Conservation (phyloP, 257 asterid species). For the Craterostigma plantagineum region DNA sequence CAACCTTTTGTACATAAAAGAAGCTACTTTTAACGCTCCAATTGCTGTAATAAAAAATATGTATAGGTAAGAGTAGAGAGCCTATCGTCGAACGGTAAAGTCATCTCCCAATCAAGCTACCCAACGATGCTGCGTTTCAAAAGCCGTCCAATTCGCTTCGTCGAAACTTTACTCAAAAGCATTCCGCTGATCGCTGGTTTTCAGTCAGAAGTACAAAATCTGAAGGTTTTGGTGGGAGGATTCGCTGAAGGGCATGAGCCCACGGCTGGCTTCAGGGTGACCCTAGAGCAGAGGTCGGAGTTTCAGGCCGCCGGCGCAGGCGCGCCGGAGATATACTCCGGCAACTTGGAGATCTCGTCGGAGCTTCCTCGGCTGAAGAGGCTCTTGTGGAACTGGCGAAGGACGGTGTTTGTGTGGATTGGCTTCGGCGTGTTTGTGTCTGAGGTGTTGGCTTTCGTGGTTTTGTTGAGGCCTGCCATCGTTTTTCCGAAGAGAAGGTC, state of each 20-base stretch:
- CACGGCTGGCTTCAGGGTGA: slow-evolving; percentile 52
- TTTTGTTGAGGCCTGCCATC: background rate
- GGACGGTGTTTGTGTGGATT: slow-evolving; percentile 61
- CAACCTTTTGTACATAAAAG: no score
- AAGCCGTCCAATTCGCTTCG: slow-evolving; percentile 53
- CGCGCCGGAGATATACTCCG: slow-evolving; percentile 62
- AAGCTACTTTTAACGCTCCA: no score
- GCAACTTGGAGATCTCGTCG: slow-evolving; percentile 43
- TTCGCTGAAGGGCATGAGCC: slow-evolving; percentile 42
- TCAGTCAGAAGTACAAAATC: slow-evolving; percentile 53
- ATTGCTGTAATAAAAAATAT: no score
- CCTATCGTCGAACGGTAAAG: slow-evolving; percentile 39
- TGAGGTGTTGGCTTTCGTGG: slow-evolving; percentile 21
- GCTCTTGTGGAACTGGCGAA: slow-evolving; percentile 62
- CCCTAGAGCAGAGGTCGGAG: slow-evolving; percentile 66
- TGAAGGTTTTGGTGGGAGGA: slow-evolving; percentile 34
- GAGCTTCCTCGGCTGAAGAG: slow-evolving; percentile 55
- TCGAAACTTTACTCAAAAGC: slow-evolving; percentile 43
- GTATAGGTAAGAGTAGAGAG: slow-evolving; percentile 69
- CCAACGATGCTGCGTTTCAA: slow-evolving; percentile 63
- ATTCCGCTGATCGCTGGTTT: slow-evolving; percentile 64
- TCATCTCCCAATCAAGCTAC: slow-evolving; percentile 37
- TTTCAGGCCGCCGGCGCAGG: slow-evolving; percentile 38
- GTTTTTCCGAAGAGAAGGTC: no score
- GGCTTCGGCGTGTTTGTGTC: slow-evolving; percentile 46